A percentile compares a stretch with the other conserved stretches of the same genome.
phyloP scores from a whole-genome alignment of 2,329 filamentous ascomycete species.

The Penicillium digitatum region DNA sequence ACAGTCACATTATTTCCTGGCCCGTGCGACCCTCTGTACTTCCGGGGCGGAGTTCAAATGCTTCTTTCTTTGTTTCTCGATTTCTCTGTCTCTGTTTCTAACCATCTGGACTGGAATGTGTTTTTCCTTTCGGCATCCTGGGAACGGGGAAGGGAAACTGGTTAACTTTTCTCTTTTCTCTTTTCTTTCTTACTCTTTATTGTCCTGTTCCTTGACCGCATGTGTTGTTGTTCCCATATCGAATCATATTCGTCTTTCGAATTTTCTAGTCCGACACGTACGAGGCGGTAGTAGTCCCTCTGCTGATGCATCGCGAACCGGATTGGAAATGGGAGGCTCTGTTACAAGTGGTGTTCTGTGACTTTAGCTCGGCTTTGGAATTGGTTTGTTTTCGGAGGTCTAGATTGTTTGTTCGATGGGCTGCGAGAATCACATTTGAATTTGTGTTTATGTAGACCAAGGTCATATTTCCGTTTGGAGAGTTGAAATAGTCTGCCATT shows the following conservation, averaged over 20 bases:
- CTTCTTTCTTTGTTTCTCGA: conserved; percentile 14
- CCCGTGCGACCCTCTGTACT: conserved; percentile 18
- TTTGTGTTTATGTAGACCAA: not conserved
- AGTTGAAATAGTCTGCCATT: not conserved
- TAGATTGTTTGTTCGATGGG: not conserved
- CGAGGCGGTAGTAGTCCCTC: not conserved
- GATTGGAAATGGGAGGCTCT: not conserved
- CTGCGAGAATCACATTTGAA: not conserved
- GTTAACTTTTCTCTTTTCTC: conserved; percentile 22
- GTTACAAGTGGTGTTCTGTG: not conserved
- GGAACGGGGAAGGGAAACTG: conserved; percentile 17
- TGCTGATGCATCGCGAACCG: conserved; percentile 1
- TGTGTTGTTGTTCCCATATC: conserved; percentile 14
- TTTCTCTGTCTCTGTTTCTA: conserved; percentile 16
- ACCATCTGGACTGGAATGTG: conserved; percentile 25
- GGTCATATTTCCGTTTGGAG: not conserved
- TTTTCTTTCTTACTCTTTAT: conserved; percentile 12
- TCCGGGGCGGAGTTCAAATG: conserved; percentile 16
- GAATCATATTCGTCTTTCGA: conserved; percentile 9
- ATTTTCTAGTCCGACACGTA: not conserved
- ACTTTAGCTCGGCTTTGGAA: not conserved
- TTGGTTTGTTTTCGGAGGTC: not conserved
- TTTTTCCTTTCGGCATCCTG: conserved; percentile 22
- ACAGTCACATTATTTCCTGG: conserved; percentile 18
- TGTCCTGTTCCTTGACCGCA: conserved; percentile 20